Percentiles rank a stretch among this genome's conserved stretches.
Conservation (phyloP, 202 grass and related monocot genomes). For the Miscanthus sacchariflorus region DNA sequence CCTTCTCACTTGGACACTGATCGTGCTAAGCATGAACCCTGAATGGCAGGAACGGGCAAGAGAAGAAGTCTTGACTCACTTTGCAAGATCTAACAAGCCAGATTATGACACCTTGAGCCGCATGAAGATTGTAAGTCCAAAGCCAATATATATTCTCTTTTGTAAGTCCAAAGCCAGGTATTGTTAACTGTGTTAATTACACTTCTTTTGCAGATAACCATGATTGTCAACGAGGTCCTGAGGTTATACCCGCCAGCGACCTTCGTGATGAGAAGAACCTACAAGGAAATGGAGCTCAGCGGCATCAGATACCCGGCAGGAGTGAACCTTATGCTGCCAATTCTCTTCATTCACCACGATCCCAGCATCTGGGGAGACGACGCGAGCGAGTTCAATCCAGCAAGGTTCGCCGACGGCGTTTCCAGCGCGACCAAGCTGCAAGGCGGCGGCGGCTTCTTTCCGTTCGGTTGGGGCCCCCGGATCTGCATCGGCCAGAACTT, state of each 20-base stretch:
- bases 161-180: too few species aligned
- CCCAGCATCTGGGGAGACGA: constrained; percentile 67
- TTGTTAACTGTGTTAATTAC: too few species aligned
- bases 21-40: constrained; percentile 71
- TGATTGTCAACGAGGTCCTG: constrained; percentile 81
- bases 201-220: constrained; percentile 53
- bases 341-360: constrained; percentile 65
- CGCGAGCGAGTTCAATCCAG: constrained; percentile 68
- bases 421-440: constrained; percentile 61
- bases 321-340: constrained; percentile 49
- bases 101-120: constrained; percentile 59
- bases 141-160: not conserved
- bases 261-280: constrained; percentile 52
- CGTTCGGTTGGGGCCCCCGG: constrained; percentile 69
- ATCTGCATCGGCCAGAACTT: constrained; percentile 80
- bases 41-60: constrained; percentile 73
- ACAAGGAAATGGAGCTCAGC: constrained; percentile 61
- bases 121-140: constrained; percentile 70
- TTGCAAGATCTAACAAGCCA: constrained; percentile 48
- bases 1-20: constrained; percentile 73
- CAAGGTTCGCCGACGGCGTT: constrained; percentile 65
- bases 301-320: constrained; percentile 57
- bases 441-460: constrained; percentile 38
- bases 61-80: constrained; percentile 67
- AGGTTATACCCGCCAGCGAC: constrained; percentile 59